phyloP scores from a whole-genome alignment of 805 yeast genomes.

The Ogataea pilisensis region DNA sequence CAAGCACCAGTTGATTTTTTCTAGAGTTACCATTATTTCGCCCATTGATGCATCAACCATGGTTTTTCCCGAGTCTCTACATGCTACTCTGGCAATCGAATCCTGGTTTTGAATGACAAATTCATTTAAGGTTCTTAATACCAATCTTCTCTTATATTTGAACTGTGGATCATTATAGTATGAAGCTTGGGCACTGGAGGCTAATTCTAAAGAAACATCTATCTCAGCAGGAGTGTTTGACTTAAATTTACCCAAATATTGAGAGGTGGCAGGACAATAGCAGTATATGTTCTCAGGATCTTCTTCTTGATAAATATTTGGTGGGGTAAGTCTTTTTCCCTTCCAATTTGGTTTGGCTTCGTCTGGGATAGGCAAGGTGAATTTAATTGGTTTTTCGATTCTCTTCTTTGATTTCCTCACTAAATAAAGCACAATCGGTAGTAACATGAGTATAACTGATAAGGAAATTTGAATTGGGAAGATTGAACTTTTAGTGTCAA shows the following conservation, averaged over 20 bases:
- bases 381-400: constrained; percentile 37
- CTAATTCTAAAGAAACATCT: constrained; percentile 53
- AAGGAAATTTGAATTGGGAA: constrained; percentile 30
- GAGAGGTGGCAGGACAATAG: constrained; percentile 96
- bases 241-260: constrained; percentile 67
- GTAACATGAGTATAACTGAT: constrained; percentile 22
- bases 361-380: constrained; percentile 59
- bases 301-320: constrained; percentile 51
- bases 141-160: constrained; percentile 53
- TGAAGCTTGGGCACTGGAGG: constrained; percentile 49
- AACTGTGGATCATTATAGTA: constrained; percentile 55
- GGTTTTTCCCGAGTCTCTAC: constrained; percentile 95
- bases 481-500: constrained; percentile 7
- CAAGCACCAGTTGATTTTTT: constrained; percentile 86
- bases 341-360: constrained; percentile 90
- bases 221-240: constrained; percentile 68
- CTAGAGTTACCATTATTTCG: constrained; percentile 91
- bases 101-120: constrained; percentile 80
- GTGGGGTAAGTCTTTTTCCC: constrained; percentile 70
- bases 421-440: constrained; percentile 20
- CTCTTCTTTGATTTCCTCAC: constrained; percentile 23
- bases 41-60: constrained; percentile 96
- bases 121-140: constrained; percentile 65
- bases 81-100: constrained; percentile 84
- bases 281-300: constrained; percentile 73